Base-by-base conservation (phyloP, 768 basidiomycete genomes). In the Cystobasidium onofrii region DNA sequence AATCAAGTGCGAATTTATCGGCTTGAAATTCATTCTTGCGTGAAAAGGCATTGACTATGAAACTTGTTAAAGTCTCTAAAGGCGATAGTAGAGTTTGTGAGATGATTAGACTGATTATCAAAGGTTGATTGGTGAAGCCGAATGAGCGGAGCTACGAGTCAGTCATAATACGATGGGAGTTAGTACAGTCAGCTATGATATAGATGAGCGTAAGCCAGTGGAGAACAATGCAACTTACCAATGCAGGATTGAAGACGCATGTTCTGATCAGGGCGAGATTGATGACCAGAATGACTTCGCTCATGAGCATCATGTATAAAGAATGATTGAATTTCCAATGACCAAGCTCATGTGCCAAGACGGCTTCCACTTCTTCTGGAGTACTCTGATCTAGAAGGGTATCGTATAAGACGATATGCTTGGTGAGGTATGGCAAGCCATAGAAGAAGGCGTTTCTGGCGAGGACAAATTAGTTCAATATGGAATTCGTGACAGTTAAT, bases 321-420 rank as follows among this genome's bases (percentile, higher is more conserved):
- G 76, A 74, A 84, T 98, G 95, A 77, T 88, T 85, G 83, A 87
- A 87, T 79, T 89, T 91, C 93, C 95, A 98, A 83, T 98, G 95
- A 0, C 95, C 95, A 41, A 97, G 89, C 78, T 97, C 94, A 81
- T 98, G 94, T 0, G 92, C 92, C 52, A 97, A 86, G n/a, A 99
- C 92, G 36, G 96, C 95, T 78, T 97, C 95, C 33, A 99, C 92
- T 81, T 97, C 92, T 29, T 91, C 90, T 0, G 93, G 86, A 78
- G 88, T 87, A 81, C 87, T 89, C 78, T 97, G 87, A 79, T 94
- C 88, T 81, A 98, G 92, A 76, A 99, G 86, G 0, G 95, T 98
- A 78, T 99, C 96, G 78, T 92, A 99, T 79, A 99, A 90, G 81
- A 98, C 92, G 76, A 95, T 91, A 82, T 93, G 91, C 77, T 93